A percentile compares a stretch with the other conserved stretches of the same genome.
These are phyloP conservation scores for Saccharomyces paradoxus DNA, from an alignment of 805 yeast species.

Conservation along the genomic window DNA sequence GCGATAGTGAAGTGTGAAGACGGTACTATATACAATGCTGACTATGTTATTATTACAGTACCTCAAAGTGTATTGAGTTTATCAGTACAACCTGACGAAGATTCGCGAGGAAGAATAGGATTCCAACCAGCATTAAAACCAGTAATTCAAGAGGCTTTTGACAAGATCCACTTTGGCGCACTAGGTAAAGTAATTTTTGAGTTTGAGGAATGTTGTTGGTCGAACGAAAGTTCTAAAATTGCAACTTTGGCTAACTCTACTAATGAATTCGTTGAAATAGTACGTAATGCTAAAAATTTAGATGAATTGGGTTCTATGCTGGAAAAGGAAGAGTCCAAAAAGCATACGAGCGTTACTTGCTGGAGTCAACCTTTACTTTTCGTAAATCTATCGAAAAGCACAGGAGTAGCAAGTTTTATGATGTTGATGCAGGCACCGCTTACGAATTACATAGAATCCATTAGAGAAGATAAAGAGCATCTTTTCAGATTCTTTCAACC, in stretches of 20 bases:
- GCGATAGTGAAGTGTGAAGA: conserved; percentile 30
- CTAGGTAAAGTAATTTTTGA: conserved; percentile 69
- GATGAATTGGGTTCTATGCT: conserved; percentile 9
- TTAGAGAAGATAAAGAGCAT: conserved; percentile 41
- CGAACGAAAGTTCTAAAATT: conserved; percentile 42
- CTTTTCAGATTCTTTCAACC: conserved; percentile 59
- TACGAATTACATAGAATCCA: conserved; percentile 47
- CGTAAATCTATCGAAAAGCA: conserved; percentile 49
- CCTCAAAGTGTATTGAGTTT: conserved; percentile 65
- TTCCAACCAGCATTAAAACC: conserved; percentile 53
- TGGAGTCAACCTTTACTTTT: conserved; percentile 56
- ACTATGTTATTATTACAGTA: conserved; percentile 62
- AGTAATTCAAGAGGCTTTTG: conserved; percentile 36
- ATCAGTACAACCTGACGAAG: conserved; percentile 11
- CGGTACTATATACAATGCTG: conserved; percentile 33
- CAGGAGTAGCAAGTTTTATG: conserved; percentile 46
- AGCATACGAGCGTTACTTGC: conserved; percentile 22
- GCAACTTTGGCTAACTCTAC: conserved; percentile 34
- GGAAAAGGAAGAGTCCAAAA: conserved; percentile 1
- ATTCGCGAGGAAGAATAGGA: conserved; percentile 36
- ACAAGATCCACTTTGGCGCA: conserved; percentile 50
- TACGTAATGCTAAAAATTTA: conserved; percentile 16
- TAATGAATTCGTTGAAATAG: conserved; percentile 9
- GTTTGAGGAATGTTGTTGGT: conserved; percentile 59
- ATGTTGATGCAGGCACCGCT: conserved; percentile 65